These are phyloP conservation scores for Erysiphe pulchra DNA, from an alignment of 2,329 filamentous ascomycete species.

Conservation along the genomic window DNA sequence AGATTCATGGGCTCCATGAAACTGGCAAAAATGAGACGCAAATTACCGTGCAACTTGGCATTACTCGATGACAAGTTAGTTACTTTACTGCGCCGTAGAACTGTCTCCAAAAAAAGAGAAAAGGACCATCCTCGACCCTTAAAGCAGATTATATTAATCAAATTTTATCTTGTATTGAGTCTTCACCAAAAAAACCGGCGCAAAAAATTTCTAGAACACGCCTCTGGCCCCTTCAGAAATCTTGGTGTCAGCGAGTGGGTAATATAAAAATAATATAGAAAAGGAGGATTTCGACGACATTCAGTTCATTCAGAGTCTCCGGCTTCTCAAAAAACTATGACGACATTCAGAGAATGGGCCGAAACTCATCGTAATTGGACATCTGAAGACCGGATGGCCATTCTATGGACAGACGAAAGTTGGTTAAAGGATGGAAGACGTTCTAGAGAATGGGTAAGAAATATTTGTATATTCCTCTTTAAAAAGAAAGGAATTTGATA, in stretches of 20 bases:
- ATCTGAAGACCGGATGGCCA: background rate
- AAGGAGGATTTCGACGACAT: background rate
- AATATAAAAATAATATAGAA: background rate
- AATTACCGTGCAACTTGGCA: background rate
- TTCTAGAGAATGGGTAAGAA: background rate
- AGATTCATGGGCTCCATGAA: too few relatives aligned
- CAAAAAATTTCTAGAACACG: background rate
- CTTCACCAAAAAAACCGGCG: background rate
- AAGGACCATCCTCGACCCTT: too few relatives aligned
- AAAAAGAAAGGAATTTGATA: background rate
- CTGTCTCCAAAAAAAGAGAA: background rate
- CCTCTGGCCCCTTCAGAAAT: background rate
- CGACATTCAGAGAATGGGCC: too few relatives aligned
- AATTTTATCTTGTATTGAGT: background rate
- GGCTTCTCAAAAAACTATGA: too few relatives aligned
- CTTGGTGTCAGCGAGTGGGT: background rate
- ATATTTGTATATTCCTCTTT: background rate
- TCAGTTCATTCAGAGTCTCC: background rate
- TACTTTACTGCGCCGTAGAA: background rate
- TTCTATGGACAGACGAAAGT: background rate
- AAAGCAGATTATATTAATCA: background rate
- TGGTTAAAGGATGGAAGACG: background rate
- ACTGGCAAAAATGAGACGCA: too few relatives aligned
- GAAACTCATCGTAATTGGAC: too few relatives aligned
- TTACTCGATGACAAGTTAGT: background rate